phyloP scores from a whole-genome alignment of 2,329 filamentous ascomycete species.

The Microsporum audouinii region DNA sequence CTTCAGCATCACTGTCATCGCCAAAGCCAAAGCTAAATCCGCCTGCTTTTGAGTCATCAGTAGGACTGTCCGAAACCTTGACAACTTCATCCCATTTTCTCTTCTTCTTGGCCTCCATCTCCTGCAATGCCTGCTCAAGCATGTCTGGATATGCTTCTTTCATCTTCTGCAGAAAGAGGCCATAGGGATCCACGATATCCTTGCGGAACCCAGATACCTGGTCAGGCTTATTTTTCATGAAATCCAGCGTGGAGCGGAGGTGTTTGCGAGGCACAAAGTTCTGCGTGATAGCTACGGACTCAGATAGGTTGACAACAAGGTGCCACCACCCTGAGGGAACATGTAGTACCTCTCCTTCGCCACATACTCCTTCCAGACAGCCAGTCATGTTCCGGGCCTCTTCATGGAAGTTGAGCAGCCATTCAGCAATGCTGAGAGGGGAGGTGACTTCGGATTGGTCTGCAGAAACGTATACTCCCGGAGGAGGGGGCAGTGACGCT shows the following conservation, averaged over 20 bases:
- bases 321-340: conserved; percentile 97
- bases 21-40: conserved; percentile 56
- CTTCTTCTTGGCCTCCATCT: conserved; percentile 57
- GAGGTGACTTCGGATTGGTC: conserved; percentile 90
- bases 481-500: conserved; percentile 52
- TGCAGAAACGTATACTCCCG: conserved; percentile 77
- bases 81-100: conserved; percentile 79
- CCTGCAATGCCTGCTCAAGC: conserved; percentile 52
- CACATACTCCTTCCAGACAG: conserved; percentile 76
- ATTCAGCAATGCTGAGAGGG: conserved; percentile 92
- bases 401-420: conserved; percentile 78
- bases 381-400: conserved; percentile 65
- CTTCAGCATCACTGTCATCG: conserved; percentile 44
- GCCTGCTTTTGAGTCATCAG: conserved; percentile 22
- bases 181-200: conserved; percentile 59
- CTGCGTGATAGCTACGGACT: conserved; percentile 80
- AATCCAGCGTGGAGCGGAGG: conserved; percentile 62
- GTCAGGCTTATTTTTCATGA: conserved; percentile 68
- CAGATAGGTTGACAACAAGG: conserved; percentile 78
- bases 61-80: conserved; percentile 36
- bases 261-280: conserved; percentile 80
- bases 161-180: conserved; percentile 62
- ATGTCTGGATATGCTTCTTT: conserved; percentile 51
- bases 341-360: conserved; percentile 74
- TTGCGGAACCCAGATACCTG: conserved; percentile 78